phyloP scores from a whole-genome alignment of 2,329 filamentous ascomycete genomes.

The Zasmidium citrigriseum region DNA sequence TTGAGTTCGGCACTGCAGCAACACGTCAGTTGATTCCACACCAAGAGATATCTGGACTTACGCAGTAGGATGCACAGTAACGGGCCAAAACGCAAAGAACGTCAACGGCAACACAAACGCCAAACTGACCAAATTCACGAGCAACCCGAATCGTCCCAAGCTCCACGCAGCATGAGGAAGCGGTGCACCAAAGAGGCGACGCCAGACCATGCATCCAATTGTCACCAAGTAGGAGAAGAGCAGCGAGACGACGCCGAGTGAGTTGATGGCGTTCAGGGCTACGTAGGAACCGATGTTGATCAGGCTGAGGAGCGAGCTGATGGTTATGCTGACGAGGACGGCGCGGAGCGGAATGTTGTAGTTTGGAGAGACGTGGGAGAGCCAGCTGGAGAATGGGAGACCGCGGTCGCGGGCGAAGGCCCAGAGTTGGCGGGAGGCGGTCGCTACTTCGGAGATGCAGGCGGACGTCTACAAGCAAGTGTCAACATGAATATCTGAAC shows the following conservation, averaged over 20 bases:
- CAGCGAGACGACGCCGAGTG: conserved; percentile 40
- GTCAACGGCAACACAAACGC: background rate
- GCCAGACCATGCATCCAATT: conserved; percentile 37
- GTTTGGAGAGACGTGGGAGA: conserved; percentile 33
- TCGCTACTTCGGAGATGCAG: conserved; percentile 38
- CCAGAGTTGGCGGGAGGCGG: conserved; percentile 43
- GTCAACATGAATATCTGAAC: too few species aligned
- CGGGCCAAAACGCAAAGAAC: background rate
- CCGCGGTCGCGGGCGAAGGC: conserved; percentile 46
- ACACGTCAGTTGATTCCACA: background rate
- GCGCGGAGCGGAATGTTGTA: conserved; percentile 33
- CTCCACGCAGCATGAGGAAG: conserved; percentile 41
- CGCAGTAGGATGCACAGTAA: background rate
- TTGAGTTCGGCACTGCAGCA: conserved; percentile 6
- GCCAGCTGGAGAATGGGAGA: conserved; percentile 40
- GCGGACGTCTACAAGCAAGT: conserved; percentile 28
- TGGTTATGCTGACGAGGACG: conserved; percentile 51
- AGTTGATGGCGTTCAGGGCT: conserved; percentile 50
- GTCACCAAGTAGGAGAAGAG: conserved; percentile 42
- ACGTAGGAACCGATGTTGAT: conserved; percentile 45
- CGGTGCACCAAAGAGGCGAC: conserved; percentile 35
- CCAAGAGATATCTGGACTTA: background rate
- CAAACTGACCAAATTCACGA: conserved; percentile 14
- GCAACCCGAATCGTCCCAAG: conserved; percentile 40
- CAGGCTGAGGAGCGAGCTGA: conserved; percentile 41